phyloP scores from a whole-genome alignment of 352 stramenopile genomes.

The Globisporangium takayamanum region DNA sequence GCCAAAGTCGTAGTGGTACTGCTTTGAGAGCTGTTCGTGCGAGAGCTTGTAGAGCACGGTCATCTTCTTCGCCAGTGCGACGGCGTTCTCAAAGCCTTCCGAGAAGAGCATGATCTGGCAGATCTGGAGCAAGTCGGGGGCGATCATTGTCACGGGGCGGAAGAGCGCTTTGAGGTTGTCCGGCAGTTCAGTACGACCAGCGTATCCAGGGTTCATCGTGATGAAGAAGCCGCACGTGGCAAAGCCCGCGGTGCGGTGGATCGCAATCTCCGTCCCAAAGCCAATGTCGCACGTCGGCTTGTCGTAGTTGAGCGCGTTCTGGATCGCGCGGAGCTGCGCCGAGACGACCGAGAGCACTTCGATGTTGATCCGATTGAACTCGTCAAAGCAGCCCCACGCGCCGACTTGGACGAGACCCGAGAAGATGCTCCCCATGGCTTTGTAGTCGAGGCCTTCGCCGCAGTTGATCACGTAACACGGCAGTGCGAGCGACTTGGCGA shows the following conservation, averaged over 20 bases:
- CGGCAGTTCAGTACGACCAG: constrained; percentile 86
- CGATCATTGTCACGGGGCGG: constrained; percentile 91
- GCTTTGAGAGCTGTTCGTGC: constrained; percentile 93
- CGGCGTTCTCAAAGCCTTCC: constrained; percentile 89
- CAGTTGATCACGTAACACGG: constrained; percentile 91
- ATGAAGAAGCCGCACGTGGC: constrained; percentile 94
- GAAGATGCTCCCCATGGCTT: constrained; percentile 89
- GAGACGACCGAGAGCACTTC: constrained; percentile 84
- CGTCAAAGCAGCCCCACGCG: constrained; percentile 83
- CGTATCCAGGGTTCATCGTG: constrained; percentile 93
- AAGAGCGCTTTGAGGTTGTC: constrained; percentile 93
- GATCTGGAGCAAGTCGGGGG: constrained; percentile 89
- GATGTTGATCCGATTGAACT: constrained; percentile 88
- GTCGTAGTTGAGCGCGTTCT: constrained; percentile 91
- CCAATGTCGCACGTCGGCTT: constrained; percentile 89
- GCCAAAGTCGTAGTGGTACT: constrained; percentile 96
- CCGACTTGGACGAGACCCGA: constrained; percentile 85
- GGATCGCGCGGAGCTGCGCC: constrained; percentile 86
- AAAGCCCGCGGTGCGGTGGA: constrained; percentile 90
- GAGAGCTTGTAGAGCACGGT: constrained; percentile 94
- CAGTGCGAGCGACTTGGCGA: constrained; percentile 89
- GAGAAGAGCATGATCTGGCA: constrained; percentile 94
- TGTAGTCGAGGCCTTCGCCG: constrained; percentile 91
- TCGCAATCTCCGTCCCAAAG: constrained; percentile 87
- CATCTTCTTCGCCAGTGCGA: constrained; percentile 90